phyloP scores from a whole-genome alignment of 2,329 filamentous ascomycete species.

The Penicillium sp. region DNA sequence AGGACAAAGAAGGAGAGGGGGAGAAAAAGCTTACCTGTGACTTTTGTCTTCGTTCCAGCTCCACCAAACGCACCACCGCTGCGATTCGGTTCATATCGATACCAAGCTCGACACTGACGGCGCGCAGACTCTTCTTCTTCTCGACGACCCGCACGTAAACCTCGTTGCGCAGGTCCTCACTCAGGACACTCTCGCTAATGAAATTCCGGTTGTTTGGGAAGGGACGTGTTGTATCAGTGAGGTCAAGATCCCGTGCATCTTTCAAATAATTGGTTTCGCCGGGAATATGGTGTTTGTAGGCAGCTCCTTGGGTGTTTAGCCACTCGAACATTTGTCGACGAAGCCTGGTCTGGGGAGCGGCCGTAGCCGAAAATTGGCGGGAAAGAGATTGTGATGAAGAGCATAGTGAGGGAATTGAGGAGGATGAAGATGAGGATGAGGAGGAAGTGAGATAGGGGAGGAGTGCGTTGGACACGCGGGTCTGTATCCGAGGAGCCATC shows the following conservation, averaged over 20 bases:
- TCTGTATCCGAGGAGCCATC: conserved; percentile 44
- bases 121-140: conserved; percentile 68
- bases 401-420: conserved; percentile 14
- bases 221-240: conserved; percentile 46
- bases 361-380: conserved; percentile 37
- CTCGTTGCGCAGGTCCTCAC: conserved; percentile 68
- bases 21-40: conserved; percentile 63
- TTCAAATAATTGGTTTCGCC: conserved; percentile 35
- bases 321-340: conserved; percentile 59
- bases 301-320: conserved; percentile 48
- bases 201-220: conserved; percentile 76
- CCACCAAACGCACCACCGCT: conserved; percentile 80
- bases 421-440: conserved; percentile 23
- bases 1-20: not conserved
- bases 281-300: conserved; percentile 32
- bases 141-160: conserved; percentile 69
- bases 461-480: conserved; percentile 34
- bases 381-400: conserved; percentile 21
- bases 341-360: conserved; percentile 46
- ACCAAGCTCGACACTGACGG: conserved; percentile 72
- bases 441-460: conserved; percentile 34
- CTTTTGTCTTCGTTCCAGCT: conserved; percentile 77
- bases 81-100: conserved; percentile 82
- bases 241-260: conserved; percentile 10
- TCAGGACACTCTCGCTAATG: conserved; percentile 69